Base-by-base conservation (phyloP, 176 grass and related monocot genomes). In the Cocos nucifera region DNA sequence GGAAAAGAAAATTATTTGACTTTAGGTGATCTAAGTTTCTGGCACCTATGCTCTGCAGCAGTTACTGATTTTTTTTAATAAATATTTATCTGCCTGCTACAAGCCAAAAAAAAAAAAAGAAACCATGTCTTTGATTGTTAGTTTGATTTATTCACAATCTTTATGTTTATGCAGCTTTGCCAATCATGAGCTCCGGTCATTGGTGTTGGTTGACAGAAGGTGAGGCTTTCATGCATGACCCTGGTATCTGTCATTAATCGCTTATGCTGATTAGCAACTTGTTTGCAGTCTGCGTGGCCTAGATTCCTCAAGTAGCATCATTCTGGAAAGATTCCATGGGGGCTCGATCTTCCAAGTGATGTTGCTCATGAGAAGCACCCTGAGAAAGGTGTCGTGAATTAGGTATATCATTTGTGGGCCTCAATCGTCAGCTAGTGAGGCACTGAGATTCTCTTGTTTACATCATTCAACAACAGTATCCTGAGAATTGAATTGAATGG, bases 191-290 rank as follows among this genome's bases (percentile, higher is more conserved):
- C 84, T 97, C 5, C 80, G 84, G 22, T 78, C 84, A 2, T 64
- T 97, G 75, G 84, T 97, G 26, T 54, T 97, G 63, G 84, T 88
- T 4, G 87, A 97, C 67, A 87, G 81, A 61, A 91, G 92, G 84
- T 91, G 50, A 59, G 59, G 9, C 29, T 65, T 56, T 0, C 16
- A 19, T 79, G 21, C 59, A 0, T 18, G 5, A 17, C 14, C 2
- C 3, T 17, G 5, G 35, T 1, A 7, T 67, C 55, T 28, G 30
- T 7, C 15, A 20, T 52, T 10, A 55, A 10, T 18, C 20, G 9
- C 12, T 70, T 14, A 23, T 6, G 20, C 29, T 16, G 53, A 63
- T 2, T 3, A n/a, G 39, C 7, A 20, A 3, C 4, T 54, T 71
- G 35, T 21, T 9, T 76, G 55, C 63, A 97, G 92, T 27, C 78